These are phyloP conservation scores for Tuber brumale DNA, from an alignment of 495 filamentous ascomycete species.

Conservation along the genomic window DNA sequence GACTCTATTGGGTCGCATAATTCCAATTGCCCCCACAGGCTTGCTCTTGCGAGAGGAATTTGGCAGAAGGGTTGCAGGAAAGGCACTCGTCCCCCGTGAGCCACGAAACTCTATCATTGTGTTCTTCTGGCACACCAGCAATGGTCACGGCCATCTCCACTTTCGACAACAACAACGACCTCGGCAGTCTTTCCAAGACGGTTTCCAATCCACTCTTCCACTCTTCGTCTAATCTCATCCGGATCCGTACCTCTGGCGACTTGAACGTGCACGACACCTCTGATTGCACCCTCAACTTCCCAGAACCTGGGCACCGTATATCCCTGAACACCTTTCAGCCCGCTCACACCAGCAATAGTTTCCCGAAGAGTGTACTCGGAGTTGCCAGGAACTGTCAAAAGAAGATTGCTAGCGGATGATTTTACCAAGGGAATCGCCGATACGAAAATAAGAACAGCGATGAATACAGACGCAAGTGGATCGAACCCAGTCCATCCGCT, in stretches of 20 bases:
- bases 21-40: background rate
- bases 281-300: constrained; percentile 63
- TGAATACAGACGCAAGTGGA: constrained; percentile 86
- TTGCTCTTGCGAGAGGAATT: background rate
- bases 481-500: constrained; percentile 92
- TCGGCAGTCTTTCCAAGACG: constrained; percentile 57
- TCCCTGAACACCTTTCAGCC: constrained; percentile 72
- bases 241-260: constrained; percentile 62
- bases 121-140: constrained; percentile 64
- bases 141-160: constrained; percentile 55
- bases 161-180: constrained; percentile 67
- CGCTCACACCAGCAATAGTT: constrained; percentile 73
- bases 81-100: background rate
- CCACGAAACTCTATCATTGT: background rate
- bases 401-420: constrained; percentile 68
- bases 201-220: constrained; percentile 49
- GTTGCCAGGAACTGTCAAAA: constrained; percentile 77
- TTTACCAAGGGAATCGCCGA: constrained; percentile 83
- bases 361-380: constrained; percentile 85
- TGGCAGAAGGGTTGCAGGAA: background rate
- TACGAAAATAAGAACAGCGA: constrained; percentile 83
- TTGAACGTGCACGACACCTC: constrained; percentile 74
- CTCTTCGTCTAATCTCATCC: constrained; percentile 68
- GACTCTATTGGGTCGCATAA: background rate
- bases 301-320: constrained; percentile 91